A percentile compares a stretch with the other conserved stretches of the same genome.
These are phyloP conservation scores for Fusarium graminum DNA, from an alignment of 2,329 filamentous ascomycete genomes.

Conservation along the genomic window DNA sequence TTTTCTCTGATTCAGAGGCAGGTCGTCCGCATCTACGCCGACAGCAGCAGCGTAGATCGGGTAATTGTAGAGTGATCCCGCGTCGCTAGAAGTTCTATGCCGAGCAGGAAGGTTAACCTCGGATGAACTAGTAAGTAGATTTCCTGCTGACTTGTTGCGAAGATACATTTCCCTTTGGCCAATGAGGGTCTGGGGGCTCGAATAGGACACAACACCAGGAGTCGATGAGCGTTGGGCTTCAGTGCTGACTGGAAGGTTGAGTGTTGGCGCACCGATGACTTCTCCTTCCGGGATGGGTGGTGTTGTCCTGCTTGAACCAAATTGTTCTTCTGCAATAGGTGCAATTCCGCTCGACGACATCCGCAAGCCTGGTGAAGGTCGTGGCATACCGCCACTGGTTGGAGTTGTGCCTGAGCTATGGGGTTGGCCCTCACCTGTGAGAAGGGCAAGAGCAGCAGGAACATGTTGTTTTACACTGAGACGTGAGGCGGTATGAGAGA, in stretches of 20 bases:
- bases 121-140: conserved; percentile 49
- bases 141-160: conserved; percentile 64
- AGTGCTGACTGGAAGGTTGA: conserved; percentile 40
- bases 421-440: conserved; percentile 42
- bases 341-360: conserved; percentile 52
- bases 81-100: conserved; percentile 56
- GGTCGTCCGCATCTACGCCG: conserved; percentile 70
- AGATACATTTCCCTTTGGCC: conserved; percentile 68
- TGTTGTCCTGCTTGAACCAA: conserved; percentile 17
- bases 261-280: conserved; percentile 14
- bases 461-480: conserved; percentile 43
- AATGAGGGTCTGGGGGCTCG: conserved; percentile 68
- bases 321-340: conserved; percentile 61
- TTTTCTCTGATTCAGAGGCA: conserved; percentile 78
- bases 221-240: conserved; percentile 51
- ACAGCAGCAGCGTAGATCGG: conserved; percentile 49
- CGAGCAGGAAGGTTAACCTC: conserved; percentile 49
- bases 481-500: conserved; percentile 36
- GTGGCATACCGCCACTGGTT: conserved; percentile 33
- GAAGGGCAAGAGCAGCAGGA: conserved; percentile 44
- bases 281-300: conserved; percentile 39
- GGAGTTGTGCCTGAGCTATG: conserved; percentile 45
- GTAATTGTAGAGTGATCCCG: conserved; percentile 57
- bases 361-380: conserved; percentile 44
- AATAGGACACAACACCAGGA: conserved; percentile 64